Percentiles rank a stretch among this genome's conserved stretches.
Conservation (phyloP, 208 protist genomes). For the Trypanosoma grayi region DNA sequence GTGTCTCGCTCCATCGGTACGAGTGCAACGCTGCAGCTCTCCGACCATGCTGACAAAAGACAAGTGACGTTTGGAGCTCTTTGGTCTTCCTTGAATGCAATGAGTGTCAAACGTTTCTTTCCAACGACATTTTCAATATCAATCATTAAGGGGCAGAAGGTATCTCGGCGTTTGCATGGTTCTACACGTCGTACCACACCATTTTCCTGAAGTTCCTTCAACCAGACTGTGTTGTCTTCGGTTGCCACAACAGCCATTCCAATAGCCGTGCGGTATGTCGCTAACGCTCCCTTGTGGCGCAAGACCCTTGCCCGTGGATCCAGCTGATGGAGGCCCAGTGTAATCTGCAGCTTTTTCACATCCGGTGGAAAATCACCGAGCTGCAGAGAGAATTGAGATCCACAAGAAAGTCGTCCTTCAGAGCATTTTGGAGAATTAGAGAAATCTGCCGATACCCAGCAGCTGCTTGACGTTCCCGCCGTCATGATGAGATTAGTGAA, state of each 20-base stretch:
- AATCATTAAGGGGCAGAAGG: slow-evolving; percentile 18
- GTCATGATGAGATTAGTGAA: slow-evolving; percentile 76
- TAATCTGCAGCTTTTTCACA: slow-evolving; percentile 37
- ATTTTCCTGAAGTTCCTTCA: slow-evolving; percentile 35
- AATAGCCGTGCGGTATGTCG: slow-evolving; percentile 45
- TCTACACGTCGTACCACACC: slow-evolving; percentile 31
- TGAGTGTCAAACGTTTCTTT: slow-evolving; percentile 18
- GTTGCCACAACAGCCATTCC: slow-evolving; percentile 57
- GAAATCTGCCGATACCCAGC: slow-evolving; percentile 27
- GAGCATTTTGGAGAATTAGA: slow-evolving; percentile 24
- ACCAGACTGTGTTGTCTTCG: slow-evolving; percentile 52
- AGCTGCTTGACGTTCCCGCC: slow-evolving; percentile 22
- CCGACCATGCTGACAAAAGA: slow-evolving; percentile 28
- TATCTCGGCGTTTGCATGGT: slow-evolving; percentile 22
- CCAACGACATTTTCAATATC: slow-evolving; percentile 18
- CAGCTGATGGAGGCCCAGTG: slow-evolving; percentile 65
- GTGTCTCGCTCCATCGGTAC: slow-evolving; percentile 35
- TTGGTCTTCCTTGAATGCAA: slow-evolving; percentile 27
- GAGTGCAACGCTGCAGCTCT: slow-evolving; percentile 31
- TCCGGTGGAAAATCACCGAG: slow-evolving; percentile 31
- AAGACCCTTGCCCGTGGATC: slow-evolving; percentile 70
- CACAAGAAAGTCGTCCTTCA: not conserved
- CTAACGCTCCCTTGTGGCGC: slow-evolving; percentile 40
- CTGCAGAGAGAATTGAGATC: slow-evolving; percentile 40
- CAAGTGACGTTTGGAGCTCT: slow-evolving; percentile 11